Evolutionary conservation across 2,329 filamentous ascomycete genomes (phyloP), one percentile per base, ranked within the genome.

Genomic region (Cordyceps fumosorosea): DNA sequence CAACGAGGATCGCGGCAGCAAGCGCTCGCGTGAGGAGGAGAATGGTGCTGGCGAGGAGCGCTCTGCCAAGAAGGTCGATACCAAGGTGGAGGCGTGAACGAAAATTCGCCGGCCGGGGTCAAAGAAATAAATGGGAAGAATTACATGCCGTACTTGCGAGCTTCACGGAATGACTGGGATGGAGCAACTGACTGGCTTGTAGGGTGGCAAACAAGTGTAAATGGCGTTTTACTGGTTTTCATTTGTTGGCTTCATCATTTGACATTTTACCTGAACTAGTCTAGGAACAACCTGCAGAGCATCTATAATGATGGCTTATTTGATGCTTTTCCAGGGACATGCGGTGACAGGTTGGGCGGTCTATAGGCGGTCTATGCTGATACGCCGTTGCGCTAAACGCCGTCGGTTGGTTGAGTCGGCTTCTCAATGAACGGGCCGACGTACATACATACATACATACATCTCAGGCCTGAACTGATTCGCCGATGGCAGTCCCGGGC

Each of bases 31-130:
- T 60, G 83, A 85, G 11, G 81, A 84, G 10, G 82, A 81, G 51
- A 71, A 68, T 34, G 67, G 70, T 4, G 29, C 29, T 7, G 68
- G 69, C 14, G 75, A 71, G n/a, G 77, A 78, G 62, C 82, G 79
- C 34, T 76, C 82, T 3, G 79, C 83, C 22, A 88, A 88, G 80
- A 88, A 88, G 77, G 79, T 85, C 47, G 83, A 88, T 65, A 75
- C 71, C 70, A 84, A 84, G 76, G 70, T 76, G 52, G 72, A 73
- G 44, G 60, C 59, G 47, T 62, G 44, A 42, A 44, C 52, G 14
- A 10, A 47, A 48, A 26, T 3, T 37, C 3, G 14, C n/a, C 47
- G 14, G 14, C 29, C 29, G 29, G 29, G 5, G 8, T 29, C 5
- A 34, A 34, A 22, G 16, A 56, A 11, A n/a, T 8, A 29, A 50